Evolutionary conservation across 129 eudicot species (phyloP).

Genomic region (Ambrosia artemisiifolia): DNA sequence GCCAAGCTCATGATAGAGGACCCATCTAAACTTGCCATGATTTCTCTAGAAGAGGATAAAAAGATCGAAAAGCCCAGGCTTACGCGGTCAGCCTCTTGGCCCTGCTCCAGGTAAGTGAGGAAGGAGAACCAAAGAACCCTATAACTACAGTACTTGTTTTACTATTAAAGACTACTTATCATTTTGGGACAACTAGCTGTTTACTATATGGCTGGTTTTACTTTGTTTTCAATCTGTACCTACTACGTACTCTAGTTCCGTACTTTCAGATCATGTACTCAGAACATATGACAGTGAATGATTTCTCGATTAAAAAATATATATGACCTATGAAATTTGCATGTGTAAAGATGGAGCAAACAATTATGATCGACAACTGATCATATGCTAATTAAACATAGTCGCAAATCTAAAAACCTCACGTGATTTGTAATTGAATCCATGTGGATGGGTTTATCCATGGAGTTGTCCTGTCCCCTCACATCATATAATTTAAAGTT

Average conservation of each 20-base stretch:
- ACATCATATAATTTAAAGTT: constrained; percentile 9
- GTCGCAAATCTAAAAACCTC: background rate
- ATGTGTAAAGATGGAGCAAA: background rate
- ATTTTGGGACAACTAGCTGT: background rate
- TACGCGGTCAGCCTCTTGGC: constrained; percentile 7
- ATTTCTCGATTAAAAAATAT: background rate
- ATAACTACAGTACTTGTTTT: background rate
- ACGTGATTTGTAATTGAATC: constrained; percentile 3
- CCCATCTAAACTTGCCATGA: constrained; percentile 45
- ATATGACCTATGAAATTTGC: background rate
- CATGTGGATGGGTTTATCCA: constrained; percentile 15
- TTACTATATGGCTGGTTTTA: background rate
- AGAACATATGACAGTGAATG: background rate
- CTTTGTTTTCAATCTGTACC: background rate
- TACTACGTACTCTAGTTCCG: background rate
- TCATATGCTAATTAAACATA: constrained; percentile 9
- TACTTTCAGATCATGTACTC: constrained; percentile 8
- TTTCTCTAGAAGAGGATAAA: constrained; percentile 55
- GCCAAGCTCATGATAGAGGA: constrained; percentile 57
- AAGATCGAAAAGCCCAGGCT: constrained; percentile 18
- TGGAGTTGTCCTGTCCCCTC: constrained; percentile 21
- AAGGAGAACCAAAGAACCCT: background rate
- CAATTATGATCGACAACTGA: constrained; percentile 8
- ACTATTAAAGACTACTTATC: constrained; percentile 5
- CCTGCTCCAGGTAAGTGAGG: constrained; percentile 1